A percentile compares a stretch with the other conserved stretches of the same genome.
Evolutionary conservation across 1,284 basidiomycete genomes (phyloP).

Genomic region (Moesziomyces globuligerus): DNA sequence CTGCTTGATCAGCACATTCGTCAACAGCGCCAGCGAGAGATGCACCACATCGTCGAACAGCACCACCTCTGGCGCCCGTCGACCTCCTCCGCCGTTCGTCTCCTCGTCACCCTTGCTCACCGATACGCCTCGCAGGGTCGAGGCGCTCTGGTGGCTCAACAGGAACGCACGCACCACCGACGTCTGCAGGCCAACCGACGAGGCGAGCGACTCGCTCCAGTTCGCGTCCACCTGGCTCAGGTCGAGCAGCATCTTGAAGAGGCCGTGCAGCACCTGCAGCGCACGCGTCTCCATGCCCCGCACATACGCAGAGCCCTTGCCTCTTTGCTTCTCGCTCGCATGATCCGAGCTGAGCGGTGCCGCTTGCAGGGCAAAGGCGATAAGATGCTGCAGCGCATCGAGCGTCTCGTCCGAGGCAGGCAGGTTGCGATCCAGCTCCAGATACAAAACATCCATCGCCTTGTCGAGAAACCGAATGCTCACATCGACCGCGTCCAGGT

Average conservation of each 20-base stretch:
- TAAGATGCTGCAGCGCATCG: conserved; percentile 16
- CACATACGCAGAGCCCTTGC: not conserved
- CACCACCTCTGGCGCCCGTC: conserved; percentile 4
- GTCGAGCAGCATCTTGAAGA: conserved; percentile 42
- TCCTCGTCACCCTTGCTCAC: too few relatives aligned
- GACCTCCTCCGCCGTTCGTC: too few relatives aligned
- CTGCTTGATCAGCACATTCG: conserved; percentile 45
- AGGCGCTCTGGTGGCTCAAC: conserved; percentile 22
- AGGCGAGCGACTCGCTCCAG: conserved; percentile 39
- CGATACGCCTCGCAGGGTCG: conserved; percentile 2
- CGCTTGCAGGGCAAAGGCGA: conserved; percentile 27
- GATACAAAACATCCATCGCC: conserved; percentile 42
- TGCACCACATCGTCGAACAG: conserved; percentile 41
- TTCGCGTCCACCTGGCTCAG: conserved; percentile 44
- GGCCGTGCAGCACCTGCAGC: conserved; percentile 33
- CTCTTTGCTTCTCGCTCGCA: not conserved
- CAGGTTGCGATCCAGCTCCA: conserved; percentile 29
- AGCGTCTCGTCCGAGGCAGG: conserved; percentile 18
- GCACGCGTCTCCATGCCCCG: conserved; percentile 6
- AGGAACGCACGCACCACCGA: conserved; percentile 27
- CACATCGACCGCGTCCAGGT: conserved; percentile 42
- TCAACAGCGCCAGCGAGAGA: conserved; percentile 42
- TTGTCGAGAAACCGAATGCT: conserved; percentile 41
- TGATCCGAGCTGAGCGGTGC: conserved; percentile 7
- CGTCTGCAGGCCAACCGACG: conserved; percentile 12